These are phyloP conservation scores for Penicillium concentricum DNA, from an alignment of 2,329 filamentous ascomycete species.

Conservation along the genomic window DNA sequence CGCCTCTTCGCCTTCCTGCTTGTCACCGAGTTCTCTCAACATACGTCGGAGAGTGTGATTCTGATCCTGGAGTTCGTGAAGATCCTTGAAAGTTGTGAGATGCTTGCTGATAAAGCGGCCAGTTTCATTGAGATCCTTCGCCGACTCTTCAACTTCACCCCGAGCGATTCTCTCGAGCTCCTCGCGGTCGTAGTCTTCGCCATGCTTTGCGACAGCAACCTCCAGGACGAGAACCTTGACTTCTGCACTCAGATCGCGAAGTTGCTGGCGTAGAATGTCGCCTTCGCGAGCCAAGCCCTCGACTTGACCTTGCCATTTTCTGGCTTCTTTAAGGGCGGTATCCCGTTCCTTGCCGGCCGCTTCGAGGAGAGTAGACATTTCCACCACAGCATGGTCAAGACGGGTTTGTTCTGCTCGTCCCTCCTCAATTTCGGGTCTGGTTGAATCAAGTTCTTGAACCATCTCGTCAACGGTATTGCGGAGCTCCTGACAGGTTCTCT, in stretches of 20 bases:
- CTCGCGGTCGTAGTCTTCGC: slow-evolving; percentile 72
- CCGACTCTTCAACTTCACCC: slow-evolving; percentile 70
- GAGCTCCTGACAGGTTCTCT: slow-evolving; percentile 71
- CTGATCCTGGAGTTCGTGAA: slow-evolving; percentile 80
- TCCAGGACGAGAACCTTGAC: slow-evolving; percentile 89
- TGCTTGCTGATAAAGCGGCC: slow-evolving; percentile 86
- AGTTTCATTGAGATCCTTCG: slow-evolving; percentile 77
- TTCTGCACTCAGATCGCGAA: slow-evolving; percentile 86
- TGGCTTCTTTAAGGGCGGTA: slow-evolving; percentile 69
- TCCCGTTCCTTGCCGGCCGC: slow-evolving; percentile 80
- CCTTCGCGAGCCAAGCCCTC: slow-evolving; percentile 63
- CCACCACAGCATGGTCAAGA: slow-evolving; percentile 74
- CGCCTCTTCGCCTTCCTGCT: slow-evolving; percentile 89
- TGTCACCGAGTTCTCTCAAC: slow-evolving; percentile 78
- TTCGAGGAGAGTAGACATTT: slow-evolving; percentile 81
- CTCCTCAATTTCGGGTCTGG: slow-evolving; percentile 84
- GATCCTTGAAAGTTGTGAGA: slow-evolving; percentile 83
- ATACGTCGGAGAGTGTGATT: slow-evolving; percentile 82
- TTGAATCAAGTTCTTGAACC: slow-evolving; percentile 78
- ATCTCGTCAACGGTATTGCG: slow-evolving; percentile 79
- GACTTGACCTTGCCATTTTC: slow-evolving; percentile 75
- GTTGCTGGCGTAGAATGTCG: slow-evolving; percentile 77
- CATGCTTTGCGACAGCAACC: slow-evolving; percentile 71
- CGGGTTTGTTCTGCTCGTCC: slow-evolving; percentile 76
- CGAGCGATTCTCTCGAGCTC: slow-evolving; percentile 76